Evolutionary conservation across 139 green algal genomes (phyloP).

Genomic region (Penium margaritaceum): DNA sequence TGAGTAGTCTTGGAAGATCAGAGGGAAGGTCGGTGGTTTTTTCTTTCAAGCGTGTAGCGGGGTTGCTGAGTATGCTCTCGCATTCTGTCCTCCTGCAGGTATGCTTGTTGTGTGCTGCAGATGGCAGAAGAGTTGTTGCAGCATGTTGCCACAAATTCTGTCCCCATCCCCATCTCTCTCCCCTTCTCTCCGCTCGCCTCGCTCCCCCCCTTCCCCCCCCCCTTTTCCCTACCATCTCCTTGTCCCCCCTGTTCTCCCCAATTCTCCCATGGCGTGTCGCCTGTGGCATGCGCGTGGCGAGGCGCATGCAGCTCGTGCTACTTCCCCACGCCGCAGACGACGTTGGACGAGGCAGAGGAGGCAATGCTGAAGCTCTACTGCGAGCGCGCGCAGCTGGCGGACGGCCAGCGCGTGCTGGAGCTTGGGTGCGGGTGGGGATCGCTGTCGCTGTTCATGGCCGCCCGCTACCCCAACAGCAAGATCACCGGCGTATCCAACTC

Average conservation of each 20-base stretch:
- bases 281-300: neutral
- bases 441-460: conserved; percentile 75
- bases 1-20: too few species aligned
- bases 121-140: too few species aligned
- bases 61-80: too few species aligned
- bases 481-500: conserved; percentile 83
- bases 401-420: conserved; percentile 81
- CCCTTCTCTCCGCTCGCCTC: too few species aligned
- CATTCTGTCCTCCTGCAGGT: too few species aligned
- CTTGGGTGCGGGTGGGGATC: conserved; percentile 95
- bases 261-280: neutral
- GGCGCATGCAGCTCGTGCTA: conserved; percentile 25
- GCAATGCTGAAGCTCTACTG: conserved; percentile 83
- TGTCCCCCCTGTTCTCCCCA: neutral
- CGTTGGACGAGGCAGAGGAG: conserved; percentile 76
- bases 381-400: conserved; percentile 63
- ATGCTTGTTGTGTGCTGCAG: too few species aligned
- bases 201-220: neutral
- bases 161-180: too few species aligned
- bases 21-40: too few species aligned
- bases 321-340: conserved; percentile 17
- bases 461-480: conserved; percentile 52
- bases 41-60: too few species aligned
- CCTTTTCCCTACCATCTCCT: conserved; percentile 4
- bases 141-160: too few species aligned